phyloP scores from a whole-genome alignment of 2,329 filamentous ascomycete genomes.

The Penicillium capsulatum region DNA sequence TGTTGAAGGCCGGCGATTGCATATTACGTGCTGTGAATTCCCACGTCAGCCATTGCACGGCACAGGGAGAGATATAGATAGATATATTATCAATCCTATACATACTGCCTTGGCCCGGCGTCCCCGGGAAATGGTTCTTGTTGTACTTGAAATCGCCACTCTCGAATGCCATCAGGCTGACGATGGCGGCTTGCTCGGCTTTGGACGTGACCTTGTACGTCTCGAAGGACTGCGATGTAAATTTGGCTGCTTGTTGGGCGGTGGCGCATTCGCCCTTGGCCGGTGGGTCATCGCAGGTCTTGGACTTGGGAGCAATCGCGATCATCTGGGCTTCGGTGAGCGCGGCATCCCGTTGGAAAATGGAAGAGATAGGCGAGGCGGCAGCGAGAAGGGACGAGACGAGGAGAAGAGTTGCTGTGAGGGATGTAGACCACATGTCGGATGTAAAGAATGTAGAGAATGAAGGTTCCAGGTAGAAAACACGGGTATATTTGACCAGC shows the following conservation, averaged over 20 bases:
- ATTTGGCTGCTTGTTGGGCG: constrained; percentile 57
- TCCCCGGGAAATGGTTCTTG: constrained; percentile 56
- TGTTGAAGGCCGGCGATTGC: constrained; percentile 56
- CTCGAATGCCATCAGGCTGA: constrained; percentile 70
- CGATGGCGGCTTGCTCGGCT: constrained; percentile 63
- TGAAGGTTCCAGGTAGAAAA: not conserved
- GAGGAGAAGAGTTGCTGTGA: constrained; percentile 9
- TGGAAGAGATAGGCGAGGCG: constrained; percentile 9
- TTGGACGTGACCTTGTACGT: constrained; percentile 53
- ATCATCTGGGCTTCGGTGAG: constrained; percentile 30
- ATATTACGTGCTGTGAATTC: constrained; percentile 53
- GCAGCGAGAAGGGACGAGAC: constrained; percentile 16
- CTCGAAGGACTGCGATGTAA: constrained; percentile 54
- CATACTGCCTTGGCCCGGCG: constrained; percentile 63
- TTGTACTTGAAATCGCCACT: constrained; percentile 66
- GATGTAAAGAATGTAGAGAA: not conserved
- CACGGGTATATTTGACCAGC: too few relatives aligned
- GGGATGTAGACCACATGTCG: not conserved
- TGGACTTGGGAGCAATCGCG: constrained; percentile 55
- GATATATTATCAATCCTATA: constrained; percentile 8
- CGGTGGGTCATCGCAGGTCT: constrained; percentile 48
- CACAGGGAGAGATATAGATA: not conserved
- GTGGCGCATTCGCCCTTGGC: constrained; percentile 60
- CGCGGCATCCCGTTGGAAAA: constrained; percentile 2
- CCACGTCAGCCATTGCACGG: not conserved